Percentiles rank a stretch among this genome's conserved stretches.
phyloP scores from a whole-genome alignment of 129 eudicot genomes.

The Chrysanthemum lavandulifolium region DNA sequence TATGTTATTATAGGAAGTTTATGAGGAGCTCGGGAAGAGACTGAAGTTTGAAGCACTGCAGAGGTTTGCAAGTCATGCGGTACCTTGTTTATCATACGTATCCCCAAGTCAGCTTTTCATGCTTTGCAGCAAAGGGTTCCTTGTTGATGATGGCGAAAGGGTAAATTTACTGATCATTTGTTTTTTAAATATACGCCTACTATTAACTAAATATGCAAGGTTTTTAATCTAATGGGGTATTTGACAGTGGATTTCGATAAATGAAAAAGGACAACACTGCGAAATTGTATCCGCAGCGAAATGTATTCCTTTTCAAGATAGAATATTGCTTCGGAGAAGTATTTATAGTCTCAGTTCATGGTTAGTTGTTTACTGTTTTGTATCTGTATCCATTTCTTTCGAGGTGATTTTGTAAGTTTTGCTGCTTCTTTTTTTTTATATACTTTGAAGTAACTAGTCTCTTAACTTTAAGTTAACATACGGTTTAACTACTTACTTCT shows the following conservation, averaged over 20 bases:
- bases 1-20: background rate
- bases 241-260: background rate
- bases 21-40: background rate
- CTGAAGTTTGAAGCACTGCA: background rate
- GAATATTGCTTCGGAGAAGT: background rate
- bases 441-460: no score
- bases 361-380: background rate
- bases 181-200: no score
- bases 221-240: background rate
- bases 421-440: no score
- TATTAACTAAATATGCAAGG: no score
- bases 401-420: no score
- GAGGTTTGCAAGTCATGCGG: background rate
- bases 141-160: slow-evolving; percentile 3
- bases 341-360: background rate
- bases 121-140: slow-evolving; percentile 6
- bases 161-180: background rate
- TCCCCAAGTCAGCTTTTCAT: background rate
- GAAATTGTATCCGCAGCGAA: background rate
- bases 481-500: no score
- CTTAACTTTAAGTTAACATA: no score
- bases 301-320: background rate
- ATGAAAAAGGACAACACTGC: slow-evolving; percentile 12
- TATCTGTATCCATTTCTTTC: background rate
- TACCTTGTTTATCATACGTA: background rate